Evolutionary conservation across 1,284 basidiomycete genomes (phyloP).

Genomic region (Cerioporus squamosus): DNA sequence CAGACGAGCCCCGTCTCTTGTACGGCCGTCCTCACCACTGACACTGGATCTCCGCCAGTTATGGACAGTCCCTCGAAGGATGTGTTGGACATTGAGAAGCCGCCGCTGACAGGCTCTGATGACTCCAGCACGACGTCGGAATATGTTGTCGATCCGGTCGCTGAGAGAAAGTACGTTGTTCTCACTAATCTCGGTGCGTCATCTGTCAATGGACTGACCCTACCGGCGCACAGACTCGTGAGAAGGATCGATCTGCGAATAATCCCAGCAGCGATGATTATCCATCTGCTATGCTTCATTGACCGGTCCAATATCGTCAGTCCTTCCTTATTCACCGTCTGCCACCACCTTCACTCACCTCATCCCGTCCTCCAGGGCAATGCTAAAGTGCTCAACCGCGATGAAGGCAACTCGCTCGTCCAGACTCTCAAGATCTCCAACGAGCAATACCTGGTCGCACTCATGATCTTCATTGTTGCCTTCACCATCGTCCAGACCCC

Average conservation of each 20-base stretch:
- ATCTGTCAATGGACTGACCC: neutral
- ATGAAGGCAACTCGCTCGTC: slow-evolving; percentile 38
- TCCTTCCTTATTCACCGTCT: neutral
- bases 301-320: slow-evolving; percentile 42
- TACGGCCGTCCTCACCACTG: neutral
- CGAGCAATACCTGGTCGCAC: slow-evolving; percentile 40
- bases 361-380: slow-evolving; percentile 34
- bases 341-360: no score
- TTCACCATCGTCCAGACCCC: slow-evolving; percentile 43
- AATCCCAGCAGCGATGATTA: slow-evolving; percentile 32
- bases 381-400: slow-evolving; percentile 41
- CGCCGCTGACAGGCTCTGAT: neutral
- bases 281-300: slow-evolving; percentile 41
- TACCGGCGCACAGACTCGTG: slow-evolving; percentile 24
- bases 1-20: neutral
- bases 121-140: neutral
- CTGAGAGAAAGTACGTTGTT: neutral
- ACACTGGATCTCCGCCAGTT: neutral
- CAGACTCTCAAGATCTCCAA: slow-evolving; percentile 36
- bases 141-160: neutral
- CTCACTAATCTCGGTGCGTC: neutral
- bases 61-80: neutral
- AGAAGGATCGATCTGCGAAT: slow-evolving; percentile 29
- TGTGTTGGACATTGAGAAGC: neutral
- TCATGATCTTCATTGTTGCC: slow-evolving; percentile 44